Evolutionary conservation across 495 filamentous ascomycete species (phyloP).

Genomic region (Bacidia gigantensis): DNA sequence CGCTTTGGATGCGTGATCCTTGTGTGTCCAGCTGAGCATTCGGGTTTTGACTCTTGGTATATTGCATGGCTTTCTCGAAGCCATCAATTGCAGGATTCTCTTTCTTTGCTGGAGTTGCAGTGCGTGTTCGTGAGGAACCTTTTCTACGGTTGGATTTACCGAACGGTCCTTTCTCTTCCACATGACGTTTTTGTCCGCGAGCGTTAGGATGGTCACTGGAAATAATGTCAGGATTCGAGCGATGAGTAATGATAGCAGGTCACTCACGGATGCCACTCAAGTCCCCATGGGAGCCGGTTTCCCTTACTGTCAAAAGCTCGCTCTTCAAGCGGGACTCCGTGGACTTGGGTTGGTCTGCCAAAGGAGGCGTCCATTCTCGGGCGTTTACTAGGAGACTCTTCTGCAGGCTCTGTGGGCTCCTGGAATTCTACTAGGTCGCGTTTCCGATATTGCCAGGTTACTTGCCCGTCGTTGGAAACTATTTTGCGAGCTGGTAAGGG

Average conservation of each 20-base stretch:
- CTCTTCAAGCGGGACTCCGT: slow-evolving; percentile 51
- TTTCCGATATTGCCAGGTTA: background rate
- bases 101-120: slow-evolving; percentile 44
- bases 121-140: slow-evolving; percentile 39
- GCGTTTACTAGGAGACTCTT: background rate
- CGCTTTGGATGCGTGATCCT: slow-evolving; percentile 19
- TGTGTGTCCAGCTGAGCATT: slow-evolving; percentile 17
- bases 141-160: slow-evolving; percentile 41
- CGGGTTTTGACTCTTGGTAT: slow-evolving; percentile 25
- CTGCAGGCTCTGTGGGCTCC: background rate
- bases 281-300: slow-evolving; percentile 45
- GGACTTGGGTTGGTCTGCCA: slow-evolving; percentile 41
- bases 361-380: slow-evolving; percentile 8
- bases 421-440: background rate
- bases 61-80: slow-evolving; percentile 28
- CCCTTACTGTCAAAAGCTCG: slow-evolving; percentile 47
- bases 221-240: background rate
- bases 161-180: slow-evolving; percentile 50
- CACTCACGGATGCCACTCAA: slow-evolving; percentile 46
- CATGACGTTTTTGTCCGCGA: slow-evolving; percentile 7
- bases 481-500: background rate
- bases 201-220: slow-evolving; percentile 9
- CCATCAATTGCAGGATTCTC: slow-evolving; percentile 44
- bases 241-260: background rate
- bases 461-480: background rate